Base-by-base conservation (phyloP, 352 stramenopile species). In the Phytophthora constricta region DNA sequence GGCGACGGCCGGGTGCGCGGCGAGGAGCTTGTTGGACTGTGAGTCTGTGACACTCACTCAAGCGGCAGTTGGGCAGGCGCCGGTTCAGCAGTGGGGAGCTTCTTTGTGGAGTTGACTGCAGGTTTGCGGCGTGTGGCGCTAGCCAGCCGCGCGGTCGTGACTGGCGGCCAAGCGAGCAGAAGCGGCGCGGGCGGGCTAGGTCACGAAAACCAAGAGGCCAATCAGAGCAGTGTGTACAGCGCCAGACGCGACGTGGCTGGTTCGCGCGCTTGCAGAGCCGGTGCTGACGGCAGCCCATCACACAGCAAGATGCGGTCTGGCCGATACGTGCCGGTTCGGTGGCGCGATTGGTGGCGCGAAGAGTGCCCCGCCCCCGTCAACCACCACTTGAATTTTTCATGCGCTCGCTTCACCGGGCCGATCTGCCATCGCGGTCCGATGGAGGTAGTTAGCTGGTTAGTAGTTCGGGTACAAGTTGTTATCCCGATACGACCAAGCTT, bases 91-190 rank as follows among this genome's bases (percentile, higher is more conserved):
- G 49, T 47, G 41, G 50, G 49, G 37, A 25, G 57, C 33, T 67
- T 70, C 56, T 64, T 70, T 65, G 55, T 13, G 49, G 19, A 20
- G 17, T n/a, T 23, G n/a, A 42, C 34, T 42, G 34, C 34, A 10
- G 11, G 11, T 37, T 4, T 19, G 14, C 34, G 34, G n/a, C n/a
- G n/a, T n/a, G 41, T n/a, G 41, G 5, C 41, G 10, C 41, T 47
- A 47, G 41, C 17, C 41, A 62, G 43, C 14, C 57, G 65, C 4
- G 72, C 76, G 28, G 48, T 20, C 49, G 64, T 74, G 48, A 23
- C 7, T 47, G 41, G 76, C 33, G 77, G 87, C 57, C 63, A 86
- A n/a, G 67, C 73, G 23, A 79, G 74, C 41, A 76, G 87, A 37
- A 37, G 31, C 31, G 31, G 31, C 31, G 31, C 31, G 31, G 13